Conservation (phyloP, 116 monocot species). For the Cymodocea nodosa region DNA sequence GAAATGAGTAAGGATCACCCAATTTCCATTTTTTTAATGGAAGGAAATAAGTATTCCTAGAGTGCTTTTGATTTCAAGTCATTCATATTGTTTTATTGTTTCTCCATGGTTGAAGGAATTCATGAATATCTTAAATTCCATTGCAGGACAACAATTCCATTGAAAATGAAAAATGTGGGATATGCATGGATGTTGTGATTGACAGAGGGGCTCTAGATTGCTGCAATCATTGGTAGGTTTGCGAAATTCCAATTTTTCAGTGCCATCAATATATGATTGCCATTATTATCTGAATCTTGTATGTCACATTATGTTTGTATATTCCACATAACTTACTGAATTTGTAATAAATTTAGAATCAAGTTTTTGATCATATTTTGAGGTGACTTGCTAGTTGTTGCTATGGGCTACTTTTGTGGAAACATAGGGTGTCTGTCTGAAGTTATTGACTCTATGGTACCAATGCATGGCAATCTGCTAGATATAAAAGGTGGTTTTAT, state of each 20-base stretch:
- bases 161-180: constrained; percentile 65
- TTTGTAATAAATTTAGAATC: too few species aligned
- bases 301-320: not conserved
- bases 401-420: too few species aligned
- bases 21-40: not conserved
- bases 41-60: too few species aligned
- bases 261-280: not conserved
- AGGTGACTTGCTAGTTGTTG: too few species aligned
- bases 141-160: constrained; percentile 47
- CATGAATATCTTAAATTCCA: not conserved
- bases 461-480: too few species aligned
- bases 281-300: not conserved
- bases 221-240: constrained; percentile 80
- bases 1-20: not conserved
- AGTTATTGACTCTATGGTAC: too few species aligned
- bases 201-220: constrained; percentile 88
- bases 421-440: too few species aligned
- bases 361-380: too few species aligned
- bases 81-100: not conserved
- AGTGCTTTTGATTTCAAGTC: too few species aligned
- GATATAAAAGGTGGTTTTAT: too few species aligned
- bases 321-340: too few species aligned
- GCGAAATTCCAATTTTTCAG: not conserved
- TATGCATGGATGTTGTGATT: constrained; percentile 76
- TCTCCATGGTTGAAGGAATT: not conserved